Conservation (phyloP, 331 rosid genomes). For the Quercus phellos region DNA sequence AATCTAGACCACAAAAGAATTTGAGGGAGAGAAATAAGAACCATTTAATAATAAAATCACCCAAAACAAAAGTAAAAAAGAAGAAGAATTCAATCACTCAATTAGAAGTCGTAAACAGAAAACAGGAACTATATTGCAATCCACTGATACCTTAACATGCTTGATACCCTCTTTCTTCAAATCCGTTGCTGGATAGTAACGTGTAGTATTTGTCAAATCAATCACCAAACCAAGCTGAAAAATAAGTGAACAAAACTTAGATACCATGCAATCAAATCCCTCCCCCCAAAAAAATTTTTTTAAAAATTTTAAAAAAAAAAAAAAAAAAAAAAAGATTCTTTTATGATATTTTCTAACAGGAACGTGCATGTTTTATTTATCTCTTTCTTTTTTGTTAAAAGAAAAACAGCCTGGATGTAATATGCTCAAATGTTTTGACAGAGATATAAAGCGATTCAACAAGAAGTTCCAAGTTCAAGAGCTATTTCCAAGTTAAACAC, state of each 20-base stretch:
- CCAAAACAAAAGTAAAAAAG: not conserved
- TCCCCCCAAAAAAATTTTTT: not conserved
- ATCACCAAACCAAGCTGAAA: conserved; percentile 96
- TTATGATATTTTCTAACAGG: not conserved
- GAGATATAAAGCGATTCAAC: not conserved
- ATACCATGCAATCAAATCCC: conserved; percentile 14
- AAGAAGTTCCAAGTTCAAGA: not conserved
- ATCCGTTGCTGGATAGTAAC: conserved; percentile 72
- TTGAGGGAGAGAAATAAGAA: conserved; percentile 15
- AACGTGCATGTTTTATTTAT: not conserved
- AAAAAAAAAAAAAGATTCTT: not conserved
- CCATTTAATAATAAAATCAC: not conserved
- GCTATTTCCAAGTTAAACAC: not conserved
- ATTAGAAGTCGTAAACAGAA: conserved; percentile 5
- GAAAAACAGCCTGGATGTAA: not conserved
- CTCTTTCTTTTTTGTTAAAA: not conserved
- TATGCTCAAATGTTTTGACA: not conserved
- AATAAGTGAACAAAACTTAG: conserved; percentile 25
- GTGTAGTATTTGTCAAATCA: conserved; percentile 83
- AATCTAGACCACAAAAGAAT: conserved; percentile 53
- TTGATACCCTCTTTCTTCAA: conserved; percentile 91
- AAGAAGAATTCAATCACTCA: not conserved
- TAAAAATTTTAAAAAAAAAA: too few species aligned
- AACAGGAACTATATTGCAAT: conserved; percentile 7
- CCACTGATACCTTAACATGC: conserved; percentile 68